Evolutionary conservation across 805 yeast species (phyloP), one percentile per base, ranked within the genome.

Genomic region (Candida ortonii): DNA sequence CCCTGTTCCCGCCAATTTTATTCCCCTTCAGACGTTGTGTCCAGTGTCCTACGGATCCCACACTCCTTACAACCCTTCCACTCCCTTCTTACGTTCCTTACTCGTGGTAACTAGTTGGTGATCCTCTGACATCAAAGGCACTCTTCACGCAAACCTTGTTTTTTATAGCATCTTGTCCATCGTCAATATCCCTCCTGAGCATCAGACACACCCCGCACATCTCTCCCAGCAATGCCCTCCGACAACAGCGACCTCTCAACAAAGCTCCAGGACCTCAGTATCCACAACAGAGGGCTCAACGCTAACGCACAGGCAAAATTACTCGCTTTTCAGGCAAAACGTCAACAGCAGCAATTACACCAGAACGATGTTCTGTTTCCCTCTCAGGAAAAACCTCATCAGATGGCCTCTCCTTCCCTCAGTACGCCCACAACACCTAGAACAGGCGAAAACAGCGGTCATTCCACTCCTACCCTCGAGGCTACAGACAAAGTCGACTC

Each of bases 231-330:
- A 14, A 33, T 33, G 36, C 31, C 38, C 29, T 28, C 39, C 9
- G 45, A 40, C 29, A 36, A 28, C 28, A 32, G 25, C 34, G 50
- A 46, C 13, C 23, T 39, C 12, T 23, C 40, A 10, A 26, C 46
- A 7, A 50, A 44, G 26, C 24, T 49, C 23, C 48, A 47, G 17
- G 57, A 52, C 27, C 33, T 50, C 16, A 47, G 49, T 23, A 44
- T 52, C 34, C 56, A 50, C 26, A 49, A 43, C 22, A 55, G 67
- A 21, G 59, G 64, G 10, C 65, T 81, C 32, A 78, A 73, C 49
- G 80, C 93, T 8, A 90, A 84, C 43, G 73, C 87, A 25, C 96
- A 88, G 58, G 96, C 96, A 1, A 69, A 93, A 44, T 71, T 89
- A 22, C 64, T 84, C 57, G 96, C 95, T 0, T 84, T 89, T 50